Base-by-base conservation (phyloP, 495 filamentous ascomycete species). In the Penicillium arizonense region DNA sequence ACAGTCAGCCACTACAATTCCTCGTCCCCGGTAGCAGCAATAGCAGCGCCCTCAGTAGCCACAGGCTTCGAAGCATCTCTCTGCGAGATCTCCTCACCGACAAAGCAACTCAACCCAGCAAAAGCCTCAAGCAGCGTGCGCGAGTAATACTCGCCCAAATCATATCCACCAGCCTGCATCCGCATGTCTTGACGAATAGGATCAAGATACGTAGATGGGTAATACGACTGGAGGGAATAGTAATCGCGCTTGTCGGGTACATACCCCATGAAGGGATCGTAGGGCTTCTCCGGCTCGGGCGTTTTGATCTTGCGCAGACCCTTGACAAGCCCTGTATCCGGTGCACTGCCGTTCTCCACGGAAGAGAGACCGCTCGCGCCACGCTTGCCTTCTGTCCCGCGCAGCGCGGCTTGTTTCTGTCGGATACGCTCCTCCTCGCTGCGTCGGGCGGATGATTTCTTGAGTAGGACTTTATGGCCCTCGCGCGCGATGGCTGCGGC, bases 121-220 rank as follows among this genome's bases (percentile, higher is more conserved):
- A 96, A 98, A 0, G 93, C 92, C 63, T 96, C 92, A 58, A 89
- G 83, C 71, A 97, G 69, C 16, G 88, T 85, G 20, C 91, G 76
- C 23, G 83, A 73, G 62, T 87, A 91, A 59, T 91, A 97, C 61
- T 96, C 91, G 12, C 72, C 68, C 32, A 95, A 72, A 62, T 86
- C 84, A 65, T 91, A 97, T 0, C 94, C 94, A 37, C 93, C 91
- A 26, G 87, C 89, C n/a, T 76, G 74, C 58, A 86, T 80, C 8
- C 72, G 70, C 2, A 74, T 62, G 64, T 87, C 80, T 10, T 79
- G 81, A 40, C 81, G 81, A 23, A 83, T 77, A 18, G 72, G 69
- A 9, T 86, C 84, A 7, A 97, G 76, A 71, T 81, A 87, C 10
- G 77, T 70, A 37, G 79, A 77, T 20, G 81, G 77, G 52, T 96